Percentiles rank a stretch among this genome's conserved stretches.
Evolutionary conservation across 768 basidiomycete species (phyloP).

Genomic region (Glaciozyma martinii): DNA sequence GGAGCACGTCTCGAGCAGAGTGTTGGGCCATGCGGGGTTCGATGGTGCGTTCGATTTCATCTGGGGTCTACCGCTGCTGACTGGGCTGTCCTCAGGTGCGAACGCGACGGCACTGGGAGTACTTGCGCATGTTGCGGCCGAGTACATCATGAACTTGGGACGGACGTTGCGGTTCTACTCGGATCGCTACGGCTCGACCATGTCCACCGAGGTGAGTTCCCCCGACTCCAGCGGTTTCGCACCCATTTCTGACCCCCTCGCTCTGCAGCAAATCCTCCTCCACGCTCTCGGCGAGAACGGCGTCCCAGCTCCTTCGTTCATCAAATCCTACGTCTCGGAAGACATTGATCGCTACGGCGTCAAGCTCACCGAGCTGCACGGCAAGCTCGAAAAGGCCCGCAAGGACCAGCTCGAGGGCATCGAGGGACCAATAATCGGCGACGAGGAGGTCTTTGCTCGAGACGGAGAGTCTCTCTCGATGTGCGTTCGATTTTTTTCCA

Average conservation of each 20-base stretch:
- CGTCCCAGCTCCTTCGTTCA: constrained; percentile 60
- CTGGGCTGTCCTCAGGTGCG: constrained; percentile 1
- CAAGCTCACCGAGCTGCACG: constrained; percentile 67
- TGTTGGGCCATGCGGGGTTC: constrained; percentile 26
- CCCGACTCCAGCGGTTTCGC: neutral
- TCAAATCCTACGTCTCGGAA: constrained; percentile 80
- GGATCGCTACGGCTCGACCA: constrained; percentile 68
- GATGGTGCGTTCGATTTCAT: constrained; percentile 12
- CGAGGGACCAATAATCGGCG: constrained; percentile 42
- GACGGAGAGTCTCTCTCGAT: constrained; percentile 59
- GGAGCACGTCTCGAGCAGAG: constrained; percentile 1
- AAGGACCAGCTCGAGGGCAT: constrained; percentile 56
- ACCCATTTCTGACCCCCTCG: neutral
- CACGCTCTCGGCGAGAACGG: constrained; percentile 88
- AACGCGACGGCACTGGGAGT: constrained; percentile 55
- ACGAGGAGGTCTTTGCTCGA: constrained; percentile 59
- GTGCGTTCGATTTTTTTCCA: constrained; percentile 42
- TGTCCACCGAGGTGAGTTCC: constrained; percentile 69
- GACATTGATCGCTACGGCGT: constrained; percentile 74
- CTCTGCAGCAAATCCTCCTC: constrained; percentile 75
- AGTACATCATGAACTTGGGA: constrained; percentile 78
- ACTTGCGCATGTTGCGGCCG: constrained; percentile 62
- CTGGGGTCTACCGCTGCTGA: neutral
- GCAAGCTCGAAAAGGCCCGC: constrained; percentile 75
- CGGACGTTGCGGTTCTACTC: constrained; percentile 69